Conservation (phyloP, 768 basidiomycete species). For the Saitozyma sp. region DNA sequence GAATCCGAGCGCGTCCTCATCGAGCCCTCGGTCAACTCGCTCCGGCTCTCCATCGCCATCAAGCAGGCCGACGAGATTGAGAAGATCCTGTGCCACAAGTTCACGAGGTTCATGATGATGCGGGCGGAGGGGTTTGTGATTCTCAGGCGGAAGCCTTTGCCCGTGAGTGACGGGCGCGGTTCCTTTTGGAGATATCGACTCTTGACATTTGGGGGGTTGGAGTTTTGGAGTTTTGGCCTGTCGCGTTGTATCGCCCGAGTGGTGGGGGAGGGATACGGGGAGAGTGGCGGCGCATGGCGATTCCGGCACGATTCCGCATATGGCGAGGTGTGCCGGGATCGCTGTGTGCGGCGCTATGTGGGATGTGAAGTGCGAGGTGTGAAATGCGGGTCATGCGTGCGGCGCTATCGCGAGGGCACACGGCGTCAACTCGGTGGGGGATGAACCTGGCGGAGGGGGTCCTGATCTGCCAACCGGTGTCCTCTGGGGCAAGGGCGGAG, state of each 20-base stretch:
- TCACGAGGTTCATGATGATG: conserved; percentile 99
- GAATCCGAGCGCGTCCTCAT: conserved; percentile 96
- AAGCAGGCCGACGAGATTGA: conserved; percentile 99
- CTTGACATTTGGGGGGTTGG: not conserved
- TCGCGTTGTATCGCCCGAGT: not conserved
- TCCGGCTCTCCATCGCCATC: conserved; percentile 94
- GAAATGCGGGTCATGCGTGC: too few species aligned
- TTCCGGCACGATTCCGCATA: too few species aligned
- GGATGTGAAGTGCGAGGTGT: too few species aligned
- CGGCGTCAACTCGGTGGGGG: too few species aligned
- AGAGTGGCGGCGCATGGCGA: too few species aligned
- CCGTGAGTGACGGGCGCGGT: conserved; percentile 57
- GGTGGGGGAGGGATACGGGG: too few species aligned
- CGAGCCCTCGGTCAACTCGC: conserved; percentile 95
- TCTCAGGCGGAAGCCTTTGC: conserved; percentile 87
- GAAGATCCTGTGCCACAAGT: conserved; percentile 93
- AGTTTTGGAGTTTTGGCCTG: not conserved
- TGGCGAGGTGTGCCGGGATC: too few species aligned
- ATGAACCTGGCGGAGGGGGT: too few species aligned
- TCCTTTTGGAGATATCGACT: not conserved
- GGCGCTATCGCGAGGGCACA: too few species aligned
- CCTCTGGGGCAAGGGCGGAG: too few species aligned
- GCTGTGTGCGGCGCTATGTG: too few species aligned
- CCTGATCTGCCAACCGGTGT: too few species aligned
- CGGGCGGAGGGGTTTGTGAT: conserved; percentile 97